Base-by-base conservation (phyloP, 2,329 filamentous ascomycete species). In the Paraphaeosphaeria sporulosa region DNA sequence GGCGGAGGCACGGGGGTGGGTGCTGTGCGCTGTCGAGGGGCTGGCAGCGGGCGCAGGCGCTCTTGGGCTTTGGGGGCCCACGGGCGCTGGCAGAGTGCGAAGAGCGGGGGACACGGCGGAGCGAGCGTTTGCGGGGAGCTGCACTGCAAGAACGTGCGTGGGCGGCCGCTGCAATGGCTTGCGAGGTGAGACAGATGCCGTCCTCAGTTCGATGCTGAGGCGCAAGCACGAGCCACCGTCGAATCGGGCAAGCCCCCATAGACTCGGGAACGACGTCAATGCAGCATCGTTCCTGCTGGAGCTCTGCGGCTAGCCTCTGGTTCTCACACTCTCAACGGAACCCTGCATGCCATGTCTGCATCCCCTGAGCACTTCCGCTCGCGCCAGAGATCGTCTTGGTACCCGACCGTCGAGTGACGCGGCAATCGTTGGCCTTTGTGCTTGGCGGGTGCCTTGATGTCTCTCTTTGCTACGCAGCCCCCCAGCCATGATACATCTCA, bases 11-110 rank as follows among this genome's bases (percentile, higher is more conserved):
- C 40, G 40, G 56, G 62, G 68, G 56, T 63, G 64, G 25, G 25
- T 27, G 61, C 65, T 49, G 50, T 48, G 50, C 38, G 38, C 58
- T 56, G 61, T 66, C 65, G 69, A 69, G 69, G 70, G 66, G 71
- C 58, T 64, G 62, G 64, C 63, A 65, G 63, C 61, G 48, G 49
- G 47, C 52, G 51, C 40, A 21, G 53, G 46, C 48, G 59, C 51
- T 58, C 51, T 58, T 15, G 50, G 38, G 21, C 13, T 40, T n/a
- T 2, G 7, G 17, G 4, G 30, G 48, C 57, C 38, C 58, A 55
- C 58, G 23, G 34, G 52, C 40, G 32, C 47, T 53, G 53, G 50
- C 44, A 52, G 53, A 21, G 47, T 32, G 38, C 27, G 44, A 15
- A 4, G n/a, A 38, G 25, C 32, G 40, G 40, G 19, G 43, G 38